Conservation (phyloP, 495 filamentous ascomycete species). For the Mytilinidion resinicola region DNA sequence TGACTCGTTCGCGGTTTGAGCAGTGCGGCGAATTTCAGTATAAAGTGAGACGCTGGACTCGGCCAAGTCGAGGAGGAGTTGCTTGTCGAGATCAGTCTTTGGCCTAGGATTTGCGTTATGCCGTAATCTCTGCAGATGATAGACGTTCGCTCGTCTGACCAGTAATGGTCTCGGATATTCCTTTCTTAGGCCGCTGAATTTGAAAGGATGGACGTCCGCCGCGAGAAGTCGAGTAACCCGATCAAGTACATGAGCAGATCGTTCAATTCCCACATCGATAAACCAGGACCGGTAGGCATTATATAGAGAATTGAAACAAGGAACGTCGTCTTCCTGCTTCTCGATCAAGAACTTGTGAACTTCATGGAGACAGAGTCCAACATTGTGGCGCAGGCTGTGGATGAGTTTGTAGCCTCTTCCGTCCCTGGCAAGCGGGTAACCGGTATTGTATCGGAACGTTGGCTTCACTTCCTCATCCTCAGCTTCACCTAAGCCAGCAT, state of each 20-base stretch:
- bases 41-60: conserved; percentile 90
- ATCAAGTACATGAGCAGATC: conserved; percentile 89
- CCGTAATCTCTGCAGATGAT: conserved; percentile 85
- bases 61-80: conserved; percentile 78
- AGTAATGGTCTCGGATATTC: conserved; percentile 86
- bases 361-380: conserved; percentile 72
- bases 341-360: conserved; percentile 77
- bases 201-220: conserved; percentile 84
- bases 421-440: conserved; percentile 66
- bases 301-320: conserved; percentile 89
- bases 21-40: conserved; percentile 88
- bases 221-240: conserved; percentile 72
- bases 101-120: conserved; percentile 85
- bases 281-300: conserved; percentile 94
- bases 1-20: conserved; percentile 85
- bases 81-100: conserved; percentile 76
- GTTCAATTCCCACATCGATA: conserved; percentile 91
- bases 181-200: conserved; percentile 86
- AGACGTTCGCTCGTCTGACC: conserved; percentile 83
- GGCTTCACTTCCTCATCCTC: conserved; percentile 79
- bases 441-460: conserved; percentile 76
- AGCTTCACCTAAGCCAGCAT: conserved; percentile 58
- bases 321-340: conserved; percentile 90
- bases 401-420: conserved; percentile 63
- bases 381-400: conserved; percentile 69